phyloP scores from a whole-genome alignment of 345 rosid species.

The Rhodamnia rubescens region DNA sequence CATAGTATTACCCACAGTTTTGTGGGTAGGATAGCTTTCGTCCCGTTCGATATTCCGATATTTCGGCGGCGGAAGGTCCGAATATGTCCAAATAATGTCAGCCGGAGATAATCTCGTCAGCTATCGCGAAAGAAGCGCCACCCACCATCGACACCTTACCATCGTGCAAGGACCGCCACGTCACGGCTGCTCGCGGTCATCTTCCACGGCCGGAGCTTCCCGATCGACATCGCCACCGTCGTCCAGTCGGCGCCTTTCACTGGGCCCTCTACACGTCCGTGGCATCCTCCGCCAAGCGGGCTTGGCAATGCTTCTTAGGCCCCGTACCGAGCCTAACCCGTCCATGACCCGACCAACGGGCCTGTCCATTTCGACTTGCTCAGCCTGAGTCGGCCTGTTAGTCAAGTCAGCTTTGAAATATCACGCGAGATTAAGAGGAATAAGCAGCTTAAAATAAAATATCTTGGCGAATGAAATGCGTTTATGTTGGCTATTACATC shows the following conservation, averaged over 20 bases:
- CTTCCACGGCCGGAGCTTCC: conserved; percentile 84
- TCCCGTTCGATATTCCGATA: background rate
- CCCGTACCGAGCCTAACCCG: background rate
- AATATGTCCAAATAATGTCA: background rate
- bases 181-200: conserved; percentile 62
- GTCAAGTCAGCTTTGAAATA: background rate
- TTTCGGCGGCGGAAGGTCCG: background rate
- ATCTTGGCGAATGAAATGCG: background rate
- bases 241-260: conserved; percentile 68
- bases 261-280: conserved; percentile 94
- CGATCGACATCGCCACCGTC: conserved; percentile 73
- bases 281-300: background rate
- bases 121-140: background rate
- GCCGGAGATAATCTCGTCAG: background rate
- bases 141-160: background rate
- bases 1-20: background rate
- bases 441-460: background rate
- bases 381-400: background rate
- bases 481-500: background rate
- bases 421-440: background rate
- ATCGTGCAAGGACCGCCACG: background rate
- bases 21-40: background rate
- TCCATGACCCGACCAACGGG: background rate
- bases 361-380: background rate
- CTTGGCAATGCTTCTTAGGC: background rate